Conservation (phyloP, 495 filamentous ascomycete genomes). For the Aspergillus asperescens region DNA sequence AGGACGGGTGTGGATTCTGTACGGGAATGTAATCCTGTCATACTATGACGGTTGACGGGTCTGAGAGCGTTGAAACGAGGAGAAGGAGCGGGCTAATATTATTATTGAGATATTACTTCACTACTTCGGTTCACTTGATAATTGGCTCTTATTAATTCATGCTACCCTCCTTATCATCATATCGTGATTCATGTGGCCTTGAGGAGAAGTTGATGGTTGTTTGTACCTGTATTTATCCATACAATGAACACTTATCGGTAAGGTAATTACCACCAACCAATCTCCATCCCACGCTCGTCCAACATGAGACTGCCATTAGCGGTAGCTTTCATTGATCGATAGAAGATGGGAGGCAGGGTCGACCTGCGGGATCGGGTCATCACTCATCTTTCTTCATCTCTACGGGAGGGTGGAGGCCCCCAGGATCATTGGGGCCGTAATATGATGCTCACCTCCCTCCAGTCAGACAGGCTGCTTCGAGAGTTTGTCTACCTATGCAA, state of each 20-base stretch:
- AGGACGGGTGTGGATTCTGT: neutral
- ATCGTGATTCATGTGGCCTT: too few relatives aligned
- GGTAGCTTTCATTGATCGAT: neutral
- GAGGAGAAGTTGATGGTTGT: neutral
- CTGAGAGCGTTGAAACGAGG: slow-evolving; percentile 13
- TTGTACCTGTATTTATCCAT: neutral
- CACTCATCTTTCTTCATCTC: neutral
- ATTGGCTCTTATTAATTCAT: too few relatives aligned
- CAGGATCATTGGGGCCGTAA: slow-evolving; percentile 6
- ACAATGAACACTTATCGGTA: neutral
- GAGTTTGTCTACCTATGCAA: slow-evolving; percentile 4
- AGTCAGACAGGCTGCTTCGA: neutral
- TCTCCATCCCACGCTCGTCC: neutral
- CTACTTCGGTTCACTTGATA: too few relatives aligned
- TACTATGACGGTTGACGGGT: slow-evolving; percentile 11
- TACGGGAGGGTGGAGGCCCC: neutral
- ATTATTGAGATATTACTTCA: neutral
- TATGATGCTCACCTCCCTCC: slow-evolving; percentile 6
- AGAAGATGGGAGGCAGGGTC: neutral
- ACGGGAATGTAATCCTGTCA: neutral
- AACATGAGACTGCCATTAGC: neutral
- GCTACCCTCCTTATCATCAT: too few relatives aligned
- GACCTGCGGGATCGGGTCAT: neutral
- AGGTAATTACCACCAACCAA: neutral
- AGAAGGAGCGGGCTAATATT: neutral